Evolutionary conservation across 108 stramenopile genomes (phyloP), one percentile per base, ranked within the genome.

Genomic region (Skeletonema potamos): DNA sequence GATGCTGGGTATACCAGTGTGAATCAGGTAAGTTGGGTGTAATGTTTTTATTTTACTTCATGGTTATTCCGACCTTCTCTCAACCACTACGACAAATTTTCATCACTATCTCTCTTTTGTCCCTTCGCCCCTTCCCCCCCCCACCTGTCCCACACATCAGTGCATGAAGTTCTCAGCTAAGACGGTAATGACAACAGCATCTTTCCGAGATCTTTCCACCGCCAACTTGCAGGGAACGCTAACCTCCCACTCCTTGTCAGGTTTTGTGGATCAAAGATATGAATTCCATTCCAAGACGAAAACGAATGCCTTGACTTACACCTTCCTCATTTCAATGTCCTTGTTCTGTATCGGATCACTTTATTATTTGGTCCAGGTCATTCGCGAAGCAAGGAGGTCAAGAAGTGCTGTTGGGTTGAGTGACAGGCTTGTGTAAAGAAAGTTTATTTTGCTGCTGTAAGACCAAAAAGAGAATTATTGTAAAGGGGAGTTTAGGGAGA

Each of bases 81-180:
- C 61, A 18, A 51, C 65, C n/a, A n/a, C n/a, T n/a, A n/a, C n/a
- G n/a, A n/a, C n/a, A n/a, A n/a, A n/a, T n/a, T n/a, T n/a, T 15
- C 39, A 41, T 4, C 3, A 6, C 61, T 55, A 32, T 29, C 68
- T 68, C n/a, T 69, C 27, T 58, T 30, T 39, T 64, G 26, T 18
- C 27, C 11, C 26, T 26, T 13, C 27, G 18, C 11, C 43, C 61
- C n/a, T 64, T n/a, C n/a, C n/a, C n/a, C n/a, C 34, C 34, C 34
- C 7, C 34, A 34, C 4, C 7, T 4, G 17, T 41, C 13, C 15
- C 27, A n/a, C 27, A 17, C 18, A 10, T 15, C 74, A 85, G 82
- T 87, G 87, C 73, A 87, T 87, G 87, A 87, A 87, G 54, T 87
- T 87, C 66, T 72, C 70, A 22, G 83, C 87, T 66, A 87, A 87